Conservation (phyloP, 371 early-diverging fungal genomes). For the Mucor mucedo region DNA sequence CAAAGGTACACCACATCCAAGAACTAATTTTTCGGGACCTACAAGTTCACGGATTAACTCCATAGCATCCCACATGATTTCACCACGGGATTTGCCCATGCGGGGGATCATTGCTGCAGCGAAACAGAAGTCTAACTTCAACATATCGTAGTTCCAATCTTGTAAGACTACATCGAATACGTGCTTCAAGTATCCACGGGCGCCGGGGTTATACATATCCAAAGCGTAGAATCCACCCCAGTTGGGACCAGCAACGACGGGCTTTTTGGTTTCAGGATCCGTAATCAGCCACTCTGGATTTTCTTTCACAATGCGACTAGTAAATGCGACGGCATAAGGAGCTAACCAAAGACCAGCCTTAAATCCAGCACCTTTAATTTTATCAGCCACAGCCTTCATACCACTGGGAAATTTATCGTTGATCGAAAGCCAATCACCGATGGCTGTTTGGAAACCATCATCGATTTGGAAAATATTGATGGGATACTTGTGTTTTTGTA, state of each 20-base stretch:
- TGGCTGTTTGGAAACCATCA: conserved; percentile 63
- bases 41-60: conserved; percentile 56
- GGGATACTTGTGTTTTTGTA: conserved; percentile 48
- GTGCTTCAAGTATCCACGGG: conserved; percentile 50
- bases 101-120: conserved; percentile 65
- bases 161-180: conserved; percentile 56
- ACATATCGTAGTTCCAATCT: conserved; percentile 64
- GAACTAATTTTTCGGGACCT: conserved; percentile 54
- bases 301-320: conserved; percentile 50
- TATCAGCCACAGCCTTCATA: conserved; percentile 46
- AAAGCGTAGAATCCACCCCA: conserved; percentile 62
- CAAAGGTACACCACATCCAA: conserved; percentile 67
- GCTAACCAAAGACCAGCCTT: conserved; percentile 67
- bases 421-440: conserved; percentile 65
- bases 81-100: conserved; percentile 58
- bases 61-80: conserved; percentile 69
- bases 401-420: conserved; percentile 59
- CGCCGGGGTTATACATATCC: conserved; percentile 57
- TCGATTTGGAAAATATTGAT: conserved; percentile 67
- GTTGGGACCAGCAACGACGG: conserved; percentile 50
- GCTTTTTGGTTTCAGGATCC: conserved; percentile 39
- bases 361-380: conserved; percentile 50
- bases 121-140: conserved; percentile 66
- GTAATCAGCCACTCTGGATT: conserved; percentile 62
- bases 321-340: conserved; percentile 58